These are phyloP conservation scores for Dioszegia crocea DNA, from an alignment of 768 basidiomycete genomes.

Conservation along the genomic window DNA sequence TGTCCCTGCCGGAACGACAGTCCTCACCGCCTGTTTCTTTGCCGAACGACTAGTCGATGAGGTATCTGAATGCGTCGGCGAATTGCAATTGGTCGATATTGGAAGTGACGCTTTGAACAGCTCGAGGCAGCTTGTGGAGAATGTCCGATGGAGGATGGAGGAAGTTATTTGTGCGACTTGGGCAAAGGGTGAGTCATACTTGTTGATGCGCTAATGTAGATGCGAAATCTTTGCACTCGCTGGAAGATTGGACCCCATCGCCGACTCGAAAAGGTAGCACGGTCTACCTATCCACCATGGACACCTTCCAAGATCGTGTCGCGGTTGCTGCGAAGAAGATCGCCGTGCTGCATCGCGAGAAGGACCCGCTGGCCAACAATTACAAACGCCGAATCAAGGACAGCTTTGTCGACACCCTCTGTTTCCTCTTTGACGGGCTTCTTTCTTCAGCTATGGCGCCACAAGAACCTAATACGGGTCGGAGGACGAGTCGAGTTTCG, in stretches of 20 bases:
- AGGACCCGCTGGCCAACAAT: conserved; percentile 21
- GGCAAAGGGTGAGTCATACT: conserved; percentile 66
- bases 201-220: conserved; percentile 56
- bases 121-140: conserved; percentile 71
- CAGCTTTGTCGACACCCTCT: conserved; percentile 39
- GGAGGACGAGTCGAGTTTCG: conserved; percentile 38
- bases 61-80: conserved; percentile 77
- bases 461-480: background rate
- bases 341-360: conserved; percentile 20
- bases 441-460: conserved; percentile 19
- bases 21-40: conserved; percentile 76
- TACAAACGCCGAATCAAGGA: conserved; percentile 37
- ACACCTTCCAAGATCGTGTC: conserved; percentile 61
- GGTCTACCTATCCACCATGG: conserved; percentile 69
- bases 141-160: conserved; percentile 78
- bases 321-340: conserved; percentile 24
- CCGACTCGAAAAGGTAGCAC: conserved; percentile 56
- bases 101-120: conserved; percentile 61
- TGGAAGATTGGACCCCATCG: conserved; percentile 74
- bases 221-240: conserved; percentile 69
- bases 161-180: conserved; percentile 74
- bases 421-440: conserved; percentile 34
- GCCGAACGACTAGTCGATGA: conserved; percentile 75
- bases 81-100: conserved; percentile 74
- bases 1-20: conserved; percentile 61